Percentiles rank a stretch among this genome's conserved stretches.
phyloP scores from a whole-genome alignment of 495 filamentous ascomycete species.

The Penicillium salamii region DNA sequence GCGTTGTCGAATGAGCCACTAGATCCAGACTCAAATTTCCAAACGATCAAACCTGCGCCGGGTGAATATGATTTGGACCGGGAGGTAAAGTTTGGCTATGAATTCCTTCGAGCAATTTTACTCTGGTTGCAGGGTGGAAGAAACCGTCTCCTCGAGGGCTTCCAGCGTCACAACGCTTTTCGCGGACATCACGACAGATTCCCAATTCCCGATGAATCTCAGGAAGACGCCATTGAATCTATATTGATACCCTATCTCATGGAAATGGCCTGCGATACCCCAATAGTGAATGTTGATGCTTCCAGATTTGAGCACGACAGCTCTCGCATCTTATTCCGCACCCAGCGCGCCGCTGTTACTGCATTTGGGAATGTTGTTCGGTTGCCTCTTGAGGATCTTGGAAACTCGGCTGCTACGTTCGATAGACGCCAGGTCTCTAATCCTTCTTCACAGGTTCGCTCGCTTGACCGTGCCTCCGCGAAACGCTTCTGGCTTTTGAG shows the following conservation, averaged over 20 bases:
- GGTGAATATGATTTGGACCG: conserved; percentile 44
- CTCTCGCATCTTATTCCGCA: conserved; percentile 47
- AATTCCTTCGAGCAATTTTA: conserved; percentile 63
- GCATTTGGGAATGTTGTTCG: conserved; percentile 54
- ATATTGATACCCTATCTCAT: conserved; percentile 60
- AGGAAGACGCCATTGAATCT: conserved; percentile 51
- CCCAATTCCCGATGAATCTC: conserved; percentile 50
- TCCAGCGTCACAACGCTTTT: conserved; percentile 41
- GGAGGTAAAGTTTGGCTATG: conserved; percentile 54
- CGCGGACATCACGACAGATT: conserved; percentile 40
- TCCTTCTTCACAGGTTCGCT: conserved; percentile 21
- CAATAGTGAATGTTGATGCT: conserved; percentile 57
- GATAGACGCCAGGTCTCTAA: conserved; percentile 21
- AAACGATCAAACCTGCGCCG: conserved; percentile 44
- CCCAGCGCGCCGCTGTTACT: conserved; percentile 54
- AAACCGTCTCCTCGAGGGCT: conserved; percentile 51
- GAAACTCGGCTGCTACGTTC: conserved; percentile 29
- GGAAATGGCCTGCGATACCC: conserved; percentile 40
- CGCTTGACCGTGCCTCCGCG: conserved; percentile 39
- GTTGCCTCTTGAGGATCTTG: conserved; percentile 50
- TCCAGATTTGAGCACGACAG: conserved; percentile 58
- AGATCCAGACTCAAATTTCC: conserved; percentile 28
- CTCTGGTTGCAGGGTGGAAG: conserved; percentile 61
- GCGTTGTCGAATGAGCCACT: conserved; percentile 47
- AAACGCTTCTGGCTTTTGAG: conserved; percentile 59